Base-by-base conservation (phyloP, 371 early-diverging fungal species). In the Fennellomyces sp. region DNA sequence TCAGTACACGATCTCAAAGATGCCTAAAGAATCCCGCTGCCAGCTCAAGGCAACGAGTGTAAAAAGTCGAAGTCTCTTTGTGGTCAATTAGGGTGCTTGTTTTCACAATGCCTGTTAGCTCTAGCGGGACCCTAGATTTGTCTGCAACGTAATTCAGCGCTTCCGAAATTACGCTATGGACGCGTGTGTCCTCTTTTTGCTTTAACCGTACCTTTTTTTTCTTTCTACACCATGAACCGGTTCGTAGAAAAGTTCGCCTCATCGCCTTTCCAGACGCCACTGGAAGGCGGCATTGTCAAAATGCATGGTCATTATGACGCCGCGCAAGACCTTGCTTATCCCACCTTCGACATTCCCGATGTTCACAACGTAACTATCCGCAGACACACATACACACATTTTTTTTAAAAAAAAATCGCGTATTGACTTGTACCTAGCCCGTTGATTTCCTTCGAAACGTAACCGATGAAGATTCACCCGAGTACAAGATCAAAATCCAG, bases 401-500 rank as follows among this genome's bases (percentile, higher is more conserved):
- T n/a, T n/a, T n/a, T n/a, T n/a, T n/a, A n/a, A n/a, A n/a, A n/a
- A n/a, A n/a, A n/a, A 49, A 7, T n/a, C 33, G 8, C 58, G 35
- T 33, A 13, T 33, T 33, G 13, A 33, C 13, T 33, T 27, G 10
- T 63, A 12, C 25, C 33, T 76, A 89, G 89, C 90, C 88, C 52
- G 75, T 83, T 15, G 83, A 83, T 52, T 88, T 88, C 58, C 73
- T 88, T 56, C 79, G 80, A 74, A 77, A 72, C 41, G 79, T 82
- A 21, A 85, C 88, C 39, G 87, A 86, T 66, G 84, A 81, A 53
- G 48, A 72, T 52, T 85, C 85, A 11, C 76, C 84, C 33, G 83
- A 85, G 53, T 80, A 87, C 59, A 70, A 76, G 52, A 90, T 98
- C 73, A 91, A 94, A 62, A 89, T 97, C 58, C 89, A 88, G 62